Evolutionary conservation across 371 early-diverging fungal genomes (phyloP).

Genomic region (Neoconidiobolus thromboides): DNA sequence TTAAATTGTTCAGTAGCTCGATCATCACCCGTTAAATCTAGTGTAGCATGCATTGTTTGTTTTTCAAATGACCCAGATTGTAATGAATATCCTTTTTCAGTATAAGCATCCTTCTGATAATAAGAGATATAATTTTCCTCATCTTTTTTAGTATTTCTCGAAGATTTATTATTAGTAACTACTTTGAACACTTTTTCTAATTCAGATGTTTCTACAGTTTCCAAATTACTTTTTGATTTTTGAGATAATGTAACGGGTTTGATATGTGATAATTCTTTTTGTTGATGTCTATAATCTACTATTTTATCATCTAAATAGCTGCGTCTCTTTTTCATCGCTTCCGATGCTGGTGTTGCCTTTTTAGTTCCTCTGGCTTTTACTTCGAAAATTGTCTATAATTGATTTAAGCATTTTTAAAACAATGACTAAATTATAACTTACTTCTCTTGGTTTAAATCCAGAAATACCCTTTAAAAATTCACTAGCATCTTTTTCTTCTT

Average conservation of each 20-base stretch:
- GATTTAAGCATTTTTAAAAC: background rate
- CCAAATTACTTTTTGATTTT: constrained; percentile 7
- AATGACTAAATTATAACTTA: constrained; percentile 1
- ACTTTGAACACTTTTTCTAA: constrained; percentile 21
- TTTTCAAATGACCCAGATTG: constrained; percentile 51
- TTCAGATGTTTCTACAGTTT: constrained; percentile 24
- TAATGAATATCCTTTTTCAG: constrained; percentile 84
- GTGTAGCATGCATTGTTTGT: constrained; percentile 51
- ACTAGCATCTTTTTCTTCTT: constrained; percentile 30
- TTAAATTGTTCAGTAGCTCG: constrained; percentile 32
- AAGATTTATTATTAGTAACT: constrained; percentile 15
- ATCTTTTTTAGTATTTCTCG: constrained; percentile 38
- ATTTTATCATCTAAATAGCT: constrained; percentile 37
- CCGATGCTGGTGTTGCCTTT: constrained; percentile 40
- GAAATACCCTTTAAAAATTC: constrained; percentile 50
- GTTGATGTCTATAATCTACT: constrained; percentile 1
- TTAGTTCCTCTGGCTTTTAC: constrained; percentile 63
- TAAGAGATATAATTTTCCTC: constrained; percentile 79
- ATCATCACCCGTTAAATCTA: constrained; percentile 77
- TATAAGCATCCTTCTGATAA: constrained; percentile 62
- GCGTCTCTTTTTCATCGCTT: constrained; percentile 65
- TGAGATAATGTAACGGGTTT: background rate
- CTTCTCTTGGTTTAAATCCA: constrained; percentile 61
- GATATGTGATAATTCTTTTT: background rate
- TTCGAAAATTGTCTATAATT: constrained; percentile 68